Conservation (phyloP, 345 rosid genomes). For the Odontarrhena argentea region DNA sequence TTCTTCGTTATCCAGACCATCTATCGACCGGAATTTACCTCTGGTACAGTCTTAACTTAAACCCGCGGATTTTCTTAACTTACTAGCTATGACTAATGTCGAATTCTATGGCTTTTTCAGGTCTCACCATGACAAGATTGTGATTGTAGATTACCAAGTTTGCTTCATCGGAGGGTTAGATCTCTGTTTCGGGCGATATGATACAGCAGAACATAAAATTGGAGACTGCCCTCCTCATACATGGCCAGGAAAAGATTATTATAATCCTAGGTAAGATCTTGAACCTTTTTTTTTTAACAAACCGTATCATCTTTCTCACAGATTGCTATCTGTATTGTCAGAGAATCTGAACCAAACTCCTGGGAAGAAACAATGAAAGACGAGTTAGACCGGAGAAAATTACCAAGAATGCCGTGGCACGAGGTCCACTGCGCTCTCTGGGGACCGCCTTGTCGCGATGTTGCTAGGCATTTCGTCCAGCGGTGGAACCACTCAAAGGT, state of each 20-base stretch:
- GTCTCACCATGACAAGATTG: constrained; percentile 97
- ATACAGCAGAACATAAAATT: constrained; percentile 71
- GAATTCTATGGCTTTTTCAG: constrained; percentile 41
- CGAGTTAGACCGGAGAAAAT: constrained; percentile 69
- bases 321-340: constrained; percentile 20
- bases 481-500: constrained; percentile 99
- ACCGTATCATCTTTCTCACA: constrained; percentile 16
- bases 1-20: constrained; percentile 91
- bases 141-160: constrained; percentile 72
- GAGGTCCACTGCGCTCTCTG: constrained; percentile 94
- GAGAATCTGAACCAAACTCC: constrained; percentile 97
- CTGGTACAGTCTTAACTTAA: constrained; percentile 52
- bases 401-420: constrained; percentile 99
- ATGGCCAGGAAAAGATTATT: constrained; percentile 98
- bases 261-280: constrained; percentile 74
- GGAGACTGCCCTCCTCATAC: constrained; percentile 67
- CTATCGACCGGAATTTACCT: constrained; percentile 72
- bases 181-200: constrained; percentile 90
- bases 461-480: constrained; percentile 90
- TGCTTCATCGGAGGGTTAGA: constrained; percentile 95
- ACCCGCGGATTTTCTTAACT: background rate
- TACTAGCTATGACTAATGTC: constrained; percentile 15
- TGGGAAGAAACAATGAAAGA: constrained; percentile 93
- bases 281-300: background rate
- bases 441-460: constrained; percentile 96